Evolutionary conservation across 1,139 yeast genomes (phyloP).

Genomic region (Magnusiomyces sp.): DNA sequence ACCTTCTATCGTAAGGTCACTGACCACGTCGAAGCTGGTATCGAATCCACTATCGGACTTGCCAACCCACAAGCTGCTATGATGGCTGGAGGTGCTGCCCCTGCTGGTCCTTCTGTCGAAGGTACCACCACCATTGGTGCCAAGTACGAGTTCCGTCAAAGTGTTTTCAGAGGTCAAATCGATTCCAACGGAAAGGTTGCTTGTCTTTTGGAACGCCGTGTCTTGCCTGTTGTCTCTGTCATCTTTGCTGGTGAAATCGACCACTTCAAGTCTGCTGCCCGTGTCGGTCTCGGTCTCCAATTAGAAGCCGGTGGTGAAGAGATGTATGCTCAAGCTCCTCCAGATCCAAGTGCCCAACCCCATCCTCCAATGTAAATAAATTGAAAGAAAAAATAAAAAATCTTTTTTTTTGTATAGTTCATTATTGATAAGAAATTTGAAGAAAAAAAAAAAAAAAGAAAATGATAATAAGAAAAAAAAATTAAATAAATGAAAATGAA

Average conservation of each 20-base stretch:
- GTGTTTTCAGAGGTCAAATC: constrained; percentile 90
- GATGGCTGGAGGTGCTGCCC: constrained; percentile 57
- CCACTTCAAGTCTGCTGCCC: constrained; percentile 75
- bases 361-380: constrained; percentile 29
- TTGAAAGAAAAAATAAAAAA: too few relatives aligned
- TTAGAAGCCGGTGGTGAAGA: constrained; percentile 95
- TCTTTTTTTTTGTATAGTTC: too few relatives aligned
- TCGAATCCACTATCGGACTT: constrained; percentile 79
- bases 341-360: constrained; percentile 22
- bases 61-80: constrained; percentile 54
- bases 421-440: too few relatives aligned
- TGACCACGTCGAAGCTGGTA: constrained; percentile 92
- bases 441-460: too few relatives aligned
- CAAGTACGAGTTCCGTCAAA: constrained; percentile 95
- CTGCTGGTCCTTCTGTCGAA: constrained; percentile 77
- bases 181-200: constrained; percentile 89
- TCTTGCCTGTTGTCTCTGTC: constrained; percentile 83
- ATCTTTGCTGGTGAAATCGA: constrained; percentile 92
- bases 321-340: constrained; percentile 37
- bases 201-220: constrained; percentile 86
- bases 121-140: constrained; percentile 94
- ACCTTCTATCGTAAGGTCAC: constrained; percentile 92
- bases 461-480: too few relatives aligned
- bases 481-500: too few relatives aligned
- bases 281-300: constrained; percentile 89